A percentile compares a stretch with the other conserved stretches of the same genome.
These are phyloP conservation scores for Colletotrichum abscissum DNA, from an alignment of 2,329 filamentous ascomycete genomes.

Conservation along the genomic window DNA sequence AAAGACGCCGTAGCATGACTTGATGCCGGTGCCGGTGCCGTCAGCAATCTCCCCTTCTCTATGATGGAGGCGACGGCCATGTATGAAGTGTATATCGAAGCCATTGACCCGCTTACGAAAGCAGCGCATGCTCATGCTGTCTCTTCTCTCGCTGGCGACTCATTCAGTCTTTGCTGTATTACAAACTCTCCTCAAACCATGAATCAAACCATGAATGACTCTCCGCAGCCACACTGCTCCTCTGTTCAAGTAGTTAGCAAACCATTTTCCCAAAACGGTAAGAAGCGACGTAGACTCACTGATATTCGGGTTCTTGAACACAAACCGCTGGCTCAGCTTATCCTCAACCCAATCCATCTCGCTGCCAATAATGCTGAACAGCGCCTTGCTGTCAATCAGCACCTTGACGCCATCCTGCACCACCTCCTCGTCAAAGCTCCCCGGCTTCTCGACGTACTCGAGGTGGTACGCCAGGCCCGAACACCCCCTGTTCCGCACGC, in stretches of 20 bases:
- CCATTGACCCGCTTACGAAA: not conserved
- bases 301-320: slow-evolving; percentile 98
- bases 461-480: slow-evolving; percentile 93
- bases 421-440: slow-evolving; percentile 88
- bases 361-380: slow-evolving; percentile 97
- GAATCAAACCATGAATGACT: slow-evolving; percentile 93
- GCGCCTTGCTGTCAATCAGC: slow-evolving; percentile 94
- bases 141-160: not conserved
- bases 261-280: not conserved
- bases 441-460: slow-evolving; percentile 94
- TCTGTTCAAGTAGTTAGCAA: slow-evolving; percentile 65
- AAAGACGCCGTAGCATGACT: slow-evolving; percentile 11
- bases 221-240: slow-evolving; percentile 95
- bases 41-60: slow-evolving; percentile 7
- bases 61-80: not conserved
- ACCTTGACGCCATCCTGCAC: slow-evolving; percentile 98
- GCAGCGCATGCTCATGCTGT: not conserved
- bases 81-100: not conserved
- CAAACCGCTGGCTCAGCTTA: slow-evolving; percentile 90
- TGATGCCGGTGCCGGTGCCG: slow-evolving; percentile 22
- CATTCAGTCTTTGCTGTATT: not conserved
- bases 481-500: slow-evolving; percentile 93
- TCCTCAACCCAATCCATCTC: slow-evolving; percentile 99
- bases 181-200: slow-evolving; percentile 66
- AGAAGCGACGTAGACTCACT: slow-evolving; percentile 71